Conservation (phyloP, 768 basidiomycete genomes). For the Russula compacta region DNA sequence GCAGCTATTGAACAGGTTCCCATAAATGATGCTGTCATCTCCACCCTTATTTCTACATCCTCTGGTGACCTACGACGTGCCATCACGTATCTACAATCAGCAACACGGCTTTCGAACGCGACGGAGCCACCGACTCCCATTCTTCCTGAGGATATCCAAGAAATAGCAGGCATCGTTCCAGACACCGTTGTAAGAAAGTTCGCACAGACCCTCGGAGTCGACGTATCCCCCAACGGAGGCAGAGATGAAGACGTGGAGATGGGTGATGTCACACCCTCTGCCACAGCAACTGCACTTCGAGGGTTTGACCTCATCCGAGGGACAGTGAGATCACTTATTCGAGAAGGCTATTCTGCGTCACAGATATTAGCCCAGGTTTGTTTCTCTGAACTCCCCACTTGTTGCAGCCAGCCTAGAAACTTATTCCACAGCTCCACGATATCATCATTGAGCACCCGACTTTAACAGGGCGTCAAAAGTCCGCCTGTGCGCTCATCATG, state of each 20-base stretch:
- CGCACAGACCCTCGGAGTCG: slow-evolving; percentile 63
- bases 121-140: slow-evolving; percentile 67
- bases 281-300: slow-evolving; percentile 24
- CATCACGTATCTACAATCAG: slow-evolving; percentile 96
- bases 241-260: slow-evolving; percentile 44
- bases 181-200: slow-evolving; percentile 60
- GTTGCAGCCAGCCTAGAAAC: slow-evolving; percentile 21
- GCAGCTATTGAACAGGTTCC: slow-evolving; percentile 64
- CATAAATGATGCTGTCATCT: slow-evolving; percentile 49
- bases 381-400: slow-evolving; percentile 14
- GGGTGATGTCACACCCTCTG: slow-evolving; percentile 19
- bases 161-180: slow-evolving; percentile 95
- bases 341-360: slow-evolving; percentile 88
- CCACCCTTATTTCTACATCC: slow-evolving; percentile 69
- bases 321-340: slow-evolving; percentile 66
- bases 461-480: slow-evolving; percentile 72
- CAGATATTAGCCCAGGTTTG: slow-evolving; percentile 83
- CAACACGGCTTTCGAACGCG: slow-evolving; percentile 75
- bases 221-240: slow-evolving; percentile 32
- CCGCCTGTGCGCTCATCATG: slow-evolving; percentile 69
- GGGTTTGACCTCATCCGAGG: slow-evolving; percentile 55
- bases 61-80: slow-evolving; percentile 91
- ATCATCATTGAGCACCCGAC: slow-evolving; percentile 76
- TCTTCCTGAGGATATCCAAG: slow-evolving; percentile 73
- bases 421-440: slow-evolving; percentile 69